These are phyloP conservation scores for Anthracocystis walkeri DNA, from an alignment of 1,284 basidiomycete species.

Conservation along the genomic window DNA sequence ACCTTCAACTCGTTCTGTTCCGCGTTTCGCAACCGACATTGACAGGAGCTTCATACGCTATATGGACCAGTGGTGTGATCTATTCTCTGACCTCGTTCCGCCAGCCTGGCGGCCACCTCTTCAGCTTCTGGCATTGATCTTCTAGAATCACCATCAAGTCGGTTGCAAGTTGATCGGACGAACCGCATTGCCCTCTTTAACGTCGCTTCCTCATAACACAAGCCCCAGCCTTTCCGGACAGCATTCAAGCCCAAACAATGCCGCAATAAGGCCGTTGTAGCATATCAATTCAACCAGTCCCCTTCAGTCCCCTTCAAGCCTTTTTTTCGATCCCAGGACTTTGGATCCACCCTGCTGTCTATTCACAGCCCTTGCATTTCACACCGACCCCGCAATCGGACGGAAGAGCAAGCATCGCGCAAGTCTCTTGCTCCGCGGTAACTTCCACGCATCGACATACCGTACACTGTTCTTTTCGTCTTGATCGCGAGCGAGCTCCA, in stretches of 20 bases:
- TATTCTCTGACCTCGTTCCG: too few relatives aligned
- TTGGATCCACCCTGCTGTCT: conserved; percentile 3
- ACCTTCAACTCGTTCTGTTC: conserved; percentile 8
- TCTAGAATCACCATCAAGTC: neutral
- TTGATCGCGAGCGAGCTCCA: neutral
- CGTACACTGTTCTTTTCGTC: neutral
- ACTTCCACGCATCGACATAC: neutral
- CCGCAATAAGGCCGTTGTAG: conserved; percentile 8
- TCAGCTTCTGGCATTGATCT: neutral
- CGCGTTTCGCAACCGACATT: neutral
- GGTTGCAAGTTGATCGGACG: neutral
- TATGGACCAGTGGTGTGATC: too few relatives aligned
- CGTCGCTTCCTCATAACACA: neutral
- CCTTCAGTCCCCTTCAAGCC: neutral
- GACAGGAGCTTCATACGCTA: too few relatives aligned
- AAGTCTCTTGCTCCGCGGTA: neutral
- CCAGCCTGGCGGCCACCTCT: too few relatives aligned
- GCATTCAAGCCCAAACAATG: conserved; percentile 7
- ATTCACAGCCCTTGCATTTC: conserved; percentile 1
- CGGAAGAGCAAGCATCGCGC: neutral
- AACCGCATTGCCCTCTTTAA: neutral
- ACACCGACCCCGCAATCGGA: neutral
- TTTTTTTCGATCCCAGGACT: conserved; percentile 9
- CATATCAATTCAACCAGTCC: neutral
- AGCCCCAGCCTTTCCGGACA: neutral